phyloP scores from a whole-genome alignment of 1,284 basidiomycete species.

The Agroathelia rolfsii region DNA sequence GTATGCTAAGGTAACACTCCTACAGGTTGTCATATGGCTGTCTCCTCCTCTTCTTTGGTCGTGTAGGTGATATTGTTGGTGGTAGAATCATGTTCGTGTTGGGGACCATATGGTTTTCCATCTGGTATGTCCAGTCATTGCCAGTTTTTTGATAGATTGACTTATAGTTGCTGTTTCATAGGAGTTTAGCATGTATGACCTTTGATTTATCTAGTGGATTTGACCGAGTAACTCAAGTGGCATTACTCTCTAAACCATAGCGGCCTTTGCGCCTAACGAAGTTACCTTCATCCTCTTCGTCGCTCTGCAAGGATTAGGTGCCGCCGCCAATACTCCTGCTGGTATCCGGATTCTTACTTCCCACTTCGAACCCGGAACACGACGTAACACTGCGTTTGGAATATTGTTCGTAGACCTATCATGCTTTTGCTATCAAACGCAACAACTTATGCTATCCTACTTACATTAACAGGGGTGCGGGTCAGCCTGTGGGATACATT shows the following conservation, averaged over 20 bases:
- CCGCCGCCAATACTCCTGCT: slow-evolving; percentile 18
- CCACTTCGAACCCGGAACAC: slow-evolving; percentile 15
- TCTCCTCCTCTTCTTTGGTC: slow-evolving; percentile 23
- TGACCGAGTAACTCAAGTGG: too few relatives aligned
- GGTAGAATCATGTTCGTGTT: slow-evolving; percentile 25
- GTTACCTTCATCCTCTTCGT: slow-evolving; percentile 17
- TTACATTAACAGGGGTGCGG: slow-evolving; percentile 17
- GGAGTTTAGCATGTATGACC: too few relatives aligned
- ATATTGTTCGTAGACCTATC: too few relatives aligned
- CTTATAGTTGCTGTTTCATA: too few relatives aligned
- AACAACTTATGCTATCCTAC: too few relatives aligned
- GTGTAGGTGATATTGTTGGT: slow-evolving; percentile 30
- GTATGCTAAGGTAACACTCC: too few relatives aligned
- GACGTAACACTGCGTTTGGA: slow-evolving; percentile 16
- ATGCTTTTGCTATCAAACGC: too few relatives aligned
- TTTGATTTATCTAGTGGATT: too few relatives aligned
- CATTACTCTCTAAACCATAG: too few relatives aligned
- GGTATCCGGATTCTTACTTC: slow-evolving; percentile 18
- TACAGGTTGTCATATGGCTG: slow-evolving; percentile 24
- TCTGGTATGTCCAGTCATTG: too few relatives aligned
- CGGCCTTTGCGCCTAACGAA: slow-evolving; percentile 13
- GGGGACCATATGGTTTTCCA: slow-evolving; percentile 23
- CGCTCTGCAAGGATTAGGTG: slow-evolving; percentile 18
- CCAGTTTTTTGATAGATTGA: too few relatives aligned
- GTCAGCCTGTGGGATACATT: slow-evolving; percentile 17